Evolutionary conservation across 164 flowering plant genomes (phyloP), one percentile per base, ranked within the genome.

Genomic region (Annona cherimola): DNA sequence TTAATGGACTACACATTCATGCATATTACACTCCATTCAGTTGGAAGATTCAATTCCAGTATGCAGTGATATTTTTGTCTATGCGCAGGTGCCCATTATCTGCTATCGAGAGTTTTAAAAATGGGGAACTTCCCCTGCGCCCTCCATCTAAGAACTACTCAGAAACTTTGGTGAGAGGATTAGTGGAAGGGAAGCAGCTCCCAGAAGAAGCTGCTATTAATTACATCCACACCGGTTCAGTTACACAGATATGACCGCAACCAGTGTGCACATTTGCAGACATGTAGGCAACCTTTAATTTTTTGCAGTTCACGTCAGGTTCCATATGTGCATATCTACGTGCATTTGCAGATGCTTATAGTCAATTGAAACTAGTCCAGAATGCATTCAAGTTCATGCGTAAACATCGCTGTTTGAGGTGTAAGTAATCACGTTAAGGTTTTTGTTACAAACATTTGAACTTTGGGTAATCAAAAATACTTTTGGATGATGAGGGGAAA

Each of bases 121-220:
- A 84, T 12, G 95, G 95, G 2, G 76, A 84, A 71, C 8, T 83
- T 64, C 88, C 92, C 0, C 20, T 89, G 42, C 74, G 74, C 59
- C 76, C 90, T 67, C 97, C 97, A 16, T 8, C 79, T 50, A 73
- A 79, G 70, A 87, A 68, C 42, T 96, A 96, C 66, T 81, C 75
- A 5, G 65, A 78, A 55, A 79, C 85, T 26, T 76, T 96, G 73
- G 73, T 91, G 45, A 86, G 55, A 77, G 99, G 98, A 42, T 75
- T 96, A 70, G 86, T 86, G 1, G 93, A 89, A 71, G 97, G 97
- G 60, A 76, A 80, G 44, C 88, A 83, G 55, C 82, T 96, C 3
- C 83, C 95, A 1, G 86, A 85, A 74, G 88, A 81, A 63, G 96
- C 87, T 74, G 97, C 97, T 45, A 43, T 35, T 44, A 83, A 89